These are phyloP conservation scores for Luvunga scandens DNA, from an alignment of 345 rosid genomes.

Conservation along the genomic window DNA sequence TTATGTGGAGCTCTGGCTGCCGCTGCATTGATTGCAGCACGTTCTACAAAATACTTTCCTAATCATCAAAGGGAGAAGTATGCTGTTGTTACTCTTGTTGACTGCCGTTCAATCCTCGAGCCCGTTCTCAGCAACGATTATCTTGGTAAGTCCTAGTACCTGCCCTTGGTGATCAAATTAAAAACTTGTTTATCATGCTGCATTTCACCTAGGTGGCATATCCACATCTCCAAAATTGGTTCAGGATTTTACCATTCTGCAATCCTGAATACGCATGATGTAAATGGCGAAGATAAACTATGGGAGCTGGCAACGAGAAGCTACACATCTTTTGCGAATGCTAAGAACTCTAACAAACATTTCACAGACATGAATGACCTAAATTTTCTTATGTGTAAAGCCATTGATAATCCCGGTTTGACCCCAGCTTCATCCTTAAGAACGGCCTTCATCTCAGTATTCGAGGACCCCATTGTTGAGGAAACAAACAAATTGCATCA, in stretches of 20 bases:
- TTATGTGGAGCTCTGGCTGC: slow-evolving; percentile 60
- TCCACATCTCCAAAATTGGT: background rate
- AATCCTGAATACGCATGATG: slow-evolving; percentile 62
- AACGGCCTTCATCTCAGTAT: slow-evolving; percentile 63
- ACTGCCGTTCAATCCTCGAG: slow-evolving; percentile 66
- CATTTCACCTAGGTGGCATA: background rate
- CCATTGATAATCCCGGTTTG: slow-evolving; percentile 70
- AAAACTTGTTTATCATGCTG: background rate
- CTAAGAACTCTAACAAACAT: slow-evolving; percentile 65
- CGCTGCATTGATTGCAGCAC: slow-evolving; percentile 61
- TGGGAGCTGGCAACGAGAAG: slow-evolving; percentile 70
- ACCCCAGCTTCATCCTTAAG: slow-evolving; percentile 67
- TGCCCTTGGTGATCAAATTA: background rate
- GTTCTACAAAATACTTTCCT: slow-evolving; percentile 24
- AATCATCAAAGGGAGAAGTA: slow-evolving; percentile 43
- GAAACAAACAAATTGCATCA: slow-evolving; percentile 20
- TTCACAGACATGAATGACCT: slow-evolving; percentile 76
- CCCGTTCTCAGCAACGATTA: slow-evolving; percentile 51
- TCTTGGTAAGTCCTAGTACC: slow-evolving; percentile 36
- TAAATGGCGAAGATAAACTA: slow-evolving; percentile 43
- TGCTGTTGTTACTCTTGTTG: slow-evolving; percentile 55
- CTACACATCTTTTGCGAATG: slow-evolving; percentile 39
- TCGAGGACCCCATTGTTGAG: slow-evolving; percentile 58
- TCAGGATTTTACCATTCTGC: slow-evolving; percentile 82
- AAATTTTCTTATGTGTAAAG: slow-evolving; percentile 77